Base-by-base conservation (phyloP, 257 asterid genomes). In the Rehmannia glutinosa region DNA sequence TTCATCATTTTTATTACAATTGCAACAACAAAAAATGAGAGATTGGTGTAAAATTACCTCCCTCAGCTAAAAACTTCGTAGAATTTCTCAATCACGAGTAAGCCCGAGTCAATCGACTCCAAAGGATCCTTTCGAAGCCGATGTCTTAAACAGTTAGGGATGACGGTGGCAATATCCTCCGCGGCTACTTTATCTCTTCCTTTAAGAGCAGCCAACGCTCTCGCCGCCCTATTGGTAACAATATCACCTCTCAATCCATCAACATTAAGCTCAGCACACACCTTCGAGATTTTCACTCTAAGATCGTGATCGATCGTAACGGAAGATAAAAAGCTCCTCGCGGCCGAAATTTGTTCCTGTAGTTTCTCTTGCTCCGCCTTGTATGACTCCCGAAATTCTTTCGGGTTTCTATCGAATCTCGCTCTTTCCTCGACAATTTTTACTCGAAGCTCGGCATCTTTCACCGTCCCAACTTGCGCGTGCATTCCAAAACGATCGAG, bases 401-500 rank as follows among this genome's bases (percentile, higher is more conserved):
- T 88, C 0, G 97, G 97, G 36, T 85, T 87, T 58, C 17, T 73
- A 60, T 94, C 97, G 17, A 94, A 94, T 8, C 96, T 79, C 27
- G 91, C 86, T 46, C 99, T 82, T 77, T 94, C 99, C 80, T 94
- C 99, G 0, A 94, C 99, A 12, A 94, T 94, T 69, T 91, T 88
- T 4, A 94, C 97, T n/a, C 99, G 66, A 13, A 94, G 97, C 74
- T 93, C 99, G 1, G 99, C 97, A 55, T 90, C 97, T 39, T 77
- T 81, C 8, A 90, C 95, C 0, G 98, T 92, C 25, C 95, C 97
- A 1, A 88, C 97, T 19, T 93, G 96, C 0, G 99, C 97, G 20
- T 93, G 99, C 99, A 93, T 93, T 38, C 99, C 99, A 49, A 93
- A 93, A 12, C 92, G 81, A 69, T 93, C 99, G 24, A 93, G 99